Evolutionary conservation across 1,139 yeast genomes (phyloP), one percentile per base, ranked within the genome.

Genomic region (Candida sp.): DNA sequence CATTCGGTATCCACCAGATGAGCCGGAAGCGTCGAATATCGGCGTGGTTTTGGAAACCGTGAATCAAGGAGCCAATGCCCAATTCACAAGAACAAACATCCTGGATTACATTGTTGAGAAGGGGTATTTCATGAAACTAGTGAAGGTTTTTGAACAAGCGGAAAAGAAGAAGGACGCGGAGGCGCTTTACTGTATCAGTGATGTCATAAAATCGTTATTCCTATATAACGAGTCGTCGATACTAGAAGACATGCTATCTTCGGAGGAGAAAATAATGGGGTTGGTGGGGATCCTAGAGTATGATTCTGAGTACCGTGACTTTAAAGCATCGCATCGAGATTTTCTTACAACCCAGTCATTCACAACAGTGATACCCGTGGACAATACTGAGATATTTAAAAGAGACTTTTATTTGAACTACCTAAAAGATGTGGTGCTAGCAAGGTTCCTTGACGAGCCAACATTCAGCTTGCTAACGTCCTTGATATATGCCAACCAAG

Each of bases 281-380:
- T 71, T 90, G 5, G 81, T 88, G 7, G 96, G 97, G 0, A 88
- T 91, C n/a, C 70, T 94, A 46, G 99, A 94, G 66, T 94, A 93
- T 67, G 98, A 93, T 64, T 89, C 96, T 0, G 96, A 89, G 51
- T 90, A 80, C 60, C 96, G 97, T 0, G 77, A 77, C 25, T 77
- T 80, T 56, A 92, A 90, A 67, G 91, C 97, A 2, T 86, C 89
- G 58, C 91, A 90, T 69, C 75, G 98, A 45, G 83, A 81, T 22
- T 86, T 83, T 61, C 68, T 91, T 33, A 64, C 69, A 4, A 80
- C 84, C 48, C 83, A 84, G 49, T 73, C 87, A 8, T 88, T 90
- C 68, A 87, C 87, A 63, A 86, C 88, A 58, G 89, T 93, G 3
- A 71, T 91, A 22, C 92, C 93, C 1, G 73, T 87, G 5, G 75